A percentile compares a stretch with the other conserved stretches of the same genome.
Evolutionary conservation across 768 basidiomycete genomes (phyloP).

Genomic region (Podaxis sp.): DNA sequence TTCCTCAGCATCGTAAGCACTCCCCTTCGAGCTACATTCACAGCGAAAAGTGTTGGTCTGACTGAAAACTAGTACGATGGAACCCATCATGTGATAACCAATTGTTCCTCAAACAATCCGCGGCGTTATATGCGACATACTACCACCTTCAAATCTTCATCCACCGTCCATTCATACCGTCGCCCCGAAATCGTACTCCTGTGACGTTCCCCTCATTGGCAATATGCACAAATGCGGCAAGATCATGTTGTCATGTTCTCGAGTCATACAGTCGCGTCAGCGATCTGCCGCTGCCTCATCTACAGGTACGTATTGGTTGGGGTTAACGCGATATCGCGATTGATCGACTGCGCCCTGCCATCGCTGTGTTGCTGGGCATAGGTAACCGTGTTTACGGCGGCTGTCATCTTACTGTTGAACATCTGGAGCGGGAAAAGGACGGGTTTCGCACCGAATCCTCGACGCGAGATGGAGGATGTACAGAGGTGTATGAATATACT

Average conservation of each 20-base stretch:
- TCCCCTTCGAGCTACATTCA: neutral
- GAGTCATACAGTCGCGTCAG: constrained; percentile 46
- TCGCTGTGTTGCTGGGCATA: constrained; percentile 16
- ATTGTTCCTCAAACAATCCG: constrained; percentile 57
- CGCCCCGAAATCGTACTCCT: constrained; percentile 45
- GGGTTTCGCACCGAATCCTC: constrained; percentile 44
- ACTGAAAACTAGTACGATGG: constrained; percentile 38
- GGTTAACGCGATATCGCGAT: neutral
- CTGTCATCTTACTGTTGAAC: constrained; percentile 60
- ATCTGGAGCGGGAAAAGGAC: constrained; percentile 62
- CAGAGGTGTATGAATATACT: constrained; percentile 57
- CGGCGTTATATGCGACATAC: constrained; percentile 46
- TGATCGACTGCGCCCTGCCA: neutral
- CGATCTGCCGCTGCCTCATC: constrained; percentile 30
- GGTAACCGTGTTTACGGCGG: constrained; percentile 38
- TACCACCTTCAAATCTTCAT: constrained; percentile 65
- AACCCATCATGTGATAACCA: constrained; percentile 36
- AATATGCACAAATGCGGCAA: constrained; percentile 84
- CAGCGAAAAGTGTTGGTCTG: neutral
- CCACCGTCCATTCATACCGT: constrained; percentile 79
- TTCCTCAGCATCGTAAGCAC: constrained; percentile 55
- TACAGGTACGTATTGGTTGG: constrained; percentile 32
- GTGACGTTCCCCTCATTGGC: constrained; percentile 61
- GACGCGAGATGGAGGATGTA: constrained; percentile 58
- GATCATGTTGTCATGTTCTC: constrained; percentile 70